Conservation (phyloP, 768 basidiomycete species). For the Suillus alpinus region DNA sequence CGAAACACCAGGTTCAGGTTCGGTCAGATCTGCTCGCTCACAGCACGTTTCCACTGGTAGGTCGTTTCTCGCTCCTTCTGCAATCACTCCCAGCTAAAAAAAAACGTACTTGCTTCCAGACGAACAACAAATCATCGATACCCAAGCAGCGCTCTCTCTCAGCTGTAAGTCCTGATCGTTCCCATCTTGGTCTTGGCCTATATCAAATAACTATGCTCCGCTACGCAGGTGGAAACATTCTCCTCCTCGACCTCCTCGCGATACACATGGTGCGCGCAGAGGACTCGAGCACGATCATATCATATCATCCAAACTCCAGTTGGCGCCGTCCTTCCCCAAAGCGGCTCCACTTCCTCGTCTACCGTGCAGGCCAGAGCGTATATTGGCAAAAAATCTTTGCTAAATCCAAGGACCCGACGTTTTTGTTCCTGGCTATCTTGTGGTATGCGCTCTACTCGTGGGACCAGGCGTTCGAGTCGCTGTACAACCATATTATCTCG, state of each 20-base stretch:
- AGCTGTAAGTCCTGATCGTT: constrained; percentile 11
- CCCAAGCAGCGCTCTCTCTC: constrained; percentile 30
- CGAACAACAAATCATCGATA: constrained; percentile 27
- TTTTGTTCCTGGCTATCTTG: constrained; percentile 38
- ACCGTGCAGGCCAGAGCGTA: constrained; percentile 33
- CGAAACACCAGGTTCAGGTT: not conserved
- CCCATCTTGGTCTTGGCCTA: not conserved
- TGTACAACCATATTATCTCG: constrained; percentile 49
- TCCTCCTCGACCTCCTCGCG: constrained; percentile 36
- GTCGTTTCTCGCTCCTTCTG: not conserved
- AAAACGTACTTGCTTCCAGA: constrained; percentile 14
- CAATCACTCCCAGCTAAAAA: not conserved
- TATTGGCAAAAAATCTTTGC: constrained; percentile 35
- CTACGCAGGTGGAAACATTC: constrained; percentile 15
- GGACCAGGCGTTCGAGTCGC: constrained; percentile 54
- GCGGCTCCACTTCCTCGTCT: constrained; percentile 27
- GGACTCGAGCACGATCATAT: constrained; percentile 30
- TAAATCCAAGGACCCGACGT: constrained; percentile 30
- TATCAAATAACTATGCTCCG: not conserved
- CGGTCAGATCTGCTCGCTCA: not conserved
- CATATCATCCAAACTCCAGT: constrained; percentile 30
- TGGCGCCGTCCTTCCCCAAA: constrained; percentile 25
- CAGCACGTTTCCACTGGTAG: not conserved
- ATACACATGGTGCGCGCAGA: constrained; percentile 36
- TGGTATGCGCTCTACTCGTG: constrained; percentile 64